Evolutionary conservation across 2,329 filamentous ascomycete genomes (phyloP), one percentile per base, ranked within the genome.

Genomic region (Aspergillus versicolor): DNA sequence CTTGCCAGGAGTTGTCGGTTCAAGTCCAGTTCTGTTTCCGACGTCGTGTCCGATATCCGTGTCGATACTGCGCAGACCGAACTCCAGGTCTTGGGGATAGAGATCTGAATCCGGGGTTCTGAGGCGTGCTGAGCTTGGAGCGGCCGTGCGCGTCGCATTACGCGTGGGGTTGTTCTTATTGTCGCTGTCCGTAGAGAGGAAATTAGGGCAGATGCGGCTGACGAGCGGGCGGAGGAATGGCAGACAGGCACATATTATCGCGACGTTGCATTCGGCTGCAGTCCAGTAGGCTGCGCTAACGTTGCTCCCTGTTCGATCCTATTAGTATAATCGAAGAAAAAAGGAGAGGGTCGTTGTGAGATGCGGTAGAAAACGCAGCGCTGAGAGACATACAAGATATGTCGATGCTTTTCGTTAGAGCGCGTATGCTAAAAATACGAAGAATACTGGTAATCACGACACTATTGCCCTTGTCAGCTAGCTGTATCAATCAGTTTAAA

Each of bases 271-370:
- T 61, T 77, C 75, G 40, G 75, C 74, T 5, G 75, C 70, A 5
- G 74, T 75, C 75, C 75, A 77, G 59, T 77, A 77, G 64, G 78
- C 75, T 34, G 77, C 73, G 32, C 61, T 67, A 17, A 74, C 69
- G 43, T 71, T 72, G 61, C 61, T 67, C 52, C 52, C 54, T 58
- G 17, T 37, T 43, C 30, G 30, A 8, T 8, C 27, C 27, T 30
- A 30, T 30, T 11, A 30, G 27, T 30, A 30, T 30, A 30, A 30
- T 30, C 27, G 27, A 30, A 8, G 9, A 30, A 30, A 30, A 9
- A 1, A 11, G 9, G 24, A 30, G 27, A 11, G 27, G 27, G 27
- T 1, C 27, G 27, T 30, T 30, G 27, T 30, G 27, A 30, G 27
- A 30, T 30, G 9, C 9, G 27, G 27, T 30, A 30, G 27, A 11